phyloP scores from a whole-genome alignment of 768 basidiomycete species.

The Lentinus tigrinus region DNA sequence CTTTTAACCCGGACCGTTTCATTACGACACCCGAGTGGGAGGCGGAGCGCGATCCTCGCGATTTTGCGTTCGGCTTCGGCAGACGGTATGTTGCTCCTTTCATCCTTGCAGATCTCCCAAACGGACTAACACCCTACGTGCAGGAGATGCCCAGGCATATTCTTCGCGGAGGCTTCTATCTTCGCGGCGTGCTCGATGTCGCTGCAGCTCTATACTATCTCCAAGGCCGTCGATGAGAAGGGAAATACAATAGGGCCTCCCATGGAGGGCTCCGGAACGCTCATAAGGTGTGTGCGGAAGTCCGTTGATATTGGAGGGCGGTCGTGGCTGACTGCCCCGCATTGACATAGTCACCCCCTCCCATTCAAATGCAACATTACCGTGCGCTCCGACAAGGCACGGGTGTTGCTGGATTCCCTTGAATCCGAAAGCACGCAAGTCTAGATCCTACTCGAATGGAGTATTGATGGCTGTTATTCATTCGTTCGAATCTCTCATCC shows the following conservation, averaged over 20 bases:
- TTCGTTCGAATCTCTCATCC: not conserved
- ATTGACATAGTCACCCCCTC: constrained; percentile 9
- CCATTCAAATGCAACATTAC: constrained; percentile 17
- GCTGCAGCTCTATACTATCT: constrained; percentile 36
- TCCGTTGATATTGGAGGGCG: not conserved
- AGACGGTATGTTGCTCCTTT: constrained; percentile 20
- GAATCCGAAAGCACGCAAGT: not conserved
- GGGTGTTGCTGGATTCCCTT: constrained; percentile 7
- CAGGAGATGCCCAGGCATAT: constrained; percentile 32
- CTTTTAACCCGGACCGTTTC: constrained; percentile 31
- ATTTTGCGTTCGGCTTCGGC: constrained; percentile 36
- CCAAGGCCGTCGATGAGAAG: constrained; percentile 20
- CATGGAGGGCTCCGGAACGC: constrained; percentile 14
- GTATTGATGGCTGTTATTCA: not conserved
- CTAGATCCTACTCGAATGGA: not conserved
- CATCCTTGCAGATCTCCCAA: not conserved
- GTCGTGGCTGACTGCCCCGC: not conserved
- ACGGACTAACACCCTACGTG: not conserved
- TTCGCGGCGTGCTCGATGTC: constrained; percentile 36
- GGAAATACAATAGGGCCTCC: constrained; percentile 19
- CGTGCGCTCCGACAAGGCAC: constrained; percentile 19
- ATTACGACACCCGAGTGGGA: constrained; percentile 2
- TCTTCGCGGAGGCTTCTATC: constrained; percentile 39
- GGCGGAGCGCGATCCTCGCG: constrained; percentile 29
- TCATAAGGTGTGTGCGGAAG: constrained; percentile 19